These are phyloP conservation scores for Botrytis galanthina DNA, from an alignment of 2,329 filamentous ascomycete species.

Conservation along the genomic window DNA sequence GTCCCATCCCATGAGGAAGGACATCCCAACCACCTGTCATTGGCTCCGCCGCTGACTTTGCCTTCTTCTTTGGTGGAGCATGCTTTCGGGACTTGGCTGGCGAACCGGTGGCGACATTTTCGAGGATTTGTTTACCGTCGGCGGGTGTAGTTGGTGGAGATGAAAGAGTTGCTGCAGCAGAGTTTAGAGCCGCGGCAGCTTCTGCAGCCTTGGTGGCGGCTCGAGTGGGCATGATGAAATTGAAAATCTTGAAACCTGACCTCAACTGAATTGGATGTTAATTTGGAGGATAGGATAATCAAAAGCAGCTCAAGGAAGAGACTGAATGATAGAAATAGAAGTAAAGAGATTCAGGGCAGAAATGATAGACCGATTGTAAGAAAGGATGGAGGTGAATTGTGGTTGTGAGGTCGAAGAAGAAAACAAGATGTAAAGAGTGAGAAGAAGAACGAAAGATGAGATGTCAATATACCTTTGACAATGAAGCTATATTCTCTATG, in stretches of 20 bases:
- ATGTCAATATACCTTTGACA: neutral
- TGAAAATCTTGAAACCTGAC: neutral
- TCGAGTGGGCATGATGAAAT: slow-evolving; percentile 13
- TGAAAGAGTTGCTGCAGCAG: slow-evolving; percentile 13
- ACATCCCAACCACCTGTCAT: slow-evolving; percentile 42
- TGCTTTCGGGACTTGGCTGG: slow-evolving; percentile 19
- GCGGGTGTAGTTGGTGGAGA: slow-evolving; percentile 7
- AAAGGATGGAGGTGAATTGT: neutral
- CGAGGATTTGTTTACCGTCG: neutral
- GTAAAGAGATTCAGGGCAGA: neutral
- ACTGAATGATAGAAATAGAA: neutral
- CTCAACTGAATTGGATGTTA: neutral
- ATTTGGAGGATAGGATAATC: neutral
- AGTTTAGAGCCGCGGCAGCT: neutral
- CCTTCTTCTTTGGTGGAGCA: slow-evolving; percentile 20
- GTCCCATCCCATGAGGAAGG: slow-evolving; percentile 56
- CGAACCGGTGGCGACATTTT: slow-evolving; percentile 14
- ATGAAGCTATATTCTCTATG: neutral
- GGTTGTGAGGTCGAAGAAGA: neutral
- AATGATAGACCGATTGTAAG: neutral
- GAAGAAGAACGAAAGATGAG: neutral
- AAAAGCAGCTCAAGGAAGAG: neutral
- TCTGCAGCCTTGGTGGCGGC: slow-evolving; percentile 11
- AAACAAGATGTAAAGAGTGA: neutral
- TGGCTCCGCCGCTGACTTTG: slow-evolving; percentile 16